phyloP scores from a whole-genome alignment of 2,329 filamentous ascomycete species.

The Pseudogymnoascus sp. region DNA sequence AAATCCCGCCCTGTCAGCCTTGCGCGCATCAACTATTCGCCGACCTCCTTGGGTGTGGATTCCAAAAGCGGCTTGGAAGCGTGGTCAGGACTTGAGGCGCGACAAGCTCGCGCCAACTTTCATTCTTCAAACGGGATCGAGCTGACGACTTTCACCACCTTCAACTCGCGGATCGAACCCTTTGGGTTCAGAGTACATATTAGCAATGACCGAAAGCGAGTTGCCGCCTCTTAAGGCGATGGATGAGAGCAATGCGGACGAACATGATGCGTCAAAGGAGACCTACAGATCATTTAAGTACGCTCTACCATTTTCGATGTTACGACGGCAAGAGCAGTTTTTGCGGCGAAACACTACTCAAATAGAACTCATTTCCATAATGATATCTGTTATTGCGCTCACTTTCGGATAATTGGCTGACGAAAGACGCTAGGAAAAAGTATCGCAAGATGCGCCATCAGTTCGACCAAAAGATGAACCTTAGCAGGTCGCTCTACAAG shows the following conservation, averaged over 20 bases:
- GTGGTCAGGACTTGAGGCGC: constrained; percentile 1
- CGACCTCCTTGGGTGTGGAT: not conserved
- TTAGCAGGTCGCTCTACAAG: constrained; percentile 73
- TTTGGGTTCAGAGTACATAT: not conserved
- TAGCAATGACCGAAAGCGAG: not conserved
- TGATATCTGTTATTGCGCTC: not conserved
- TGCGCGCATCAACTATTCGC: constrained; percentile 4
- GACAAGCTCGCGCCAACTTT: not conserved
- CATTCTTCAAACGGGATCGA: not conserved
- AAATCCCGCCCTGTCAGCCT: constrained; percentile 8
- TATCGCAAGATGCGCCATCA: constrained; percentile 81
- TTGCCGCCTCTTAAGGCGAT: constrained; percentile 5
- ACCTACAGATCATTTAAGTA: constrained; percentile 34
- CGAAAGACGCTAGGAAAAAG: constrained; percentile 66
- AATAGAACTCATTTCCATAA: not conserved
- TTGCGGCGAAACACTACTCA: not conserved
- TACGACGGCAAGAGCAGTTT: not conserved
- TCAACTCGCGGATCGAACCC: not conserved
- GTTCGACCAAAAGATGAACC: constrained; percentile 69
- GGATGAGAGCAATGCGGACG: constrained; percentile 17
- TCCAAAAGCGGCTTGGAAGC: not conserved
- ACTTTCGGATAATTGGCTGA: not conserved
- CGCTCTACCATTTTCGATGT: constrained; percentile 13
- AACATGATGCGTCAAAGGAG: constrained; percentile 23
- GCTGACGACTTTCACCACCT: constrained; percentile 3